These are phyloP conservation scores for Nothopassalora personata DNA, from an alignment of 2,329 filamentous ascomycete genomes.

Conservation along the genomic window DNA sequence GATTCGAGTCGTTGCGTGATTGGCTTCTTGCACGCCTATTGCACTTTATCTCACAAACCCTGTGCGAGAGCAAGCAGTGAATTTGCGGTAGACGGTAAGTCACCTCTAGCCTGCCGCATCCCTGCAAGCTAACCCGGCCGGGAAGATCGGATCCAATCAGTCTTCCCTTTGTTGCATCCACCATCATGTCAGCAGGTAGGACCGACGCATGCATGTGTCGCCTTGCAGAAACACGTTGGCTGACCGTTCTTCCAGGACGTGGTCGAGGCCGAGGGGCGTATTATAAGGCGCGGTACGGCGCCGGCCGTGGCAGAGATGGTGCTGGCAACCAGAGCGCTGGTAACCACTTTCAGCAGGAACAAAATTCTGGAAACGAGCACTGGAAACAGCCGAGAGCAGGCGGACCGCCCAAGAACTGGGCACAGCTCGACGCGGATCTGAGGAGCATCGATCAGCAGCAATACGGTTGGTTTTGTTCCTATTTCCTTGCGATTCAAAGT, in stretches of 20 bases:
- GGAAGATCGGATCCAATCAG: background rate
- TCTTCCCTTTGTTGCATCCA: background rate
- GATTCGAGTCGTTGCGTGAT: background rate
- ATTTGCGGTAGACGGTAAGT: background rate
- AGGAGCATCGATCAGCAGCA: conserved; percentile 27
- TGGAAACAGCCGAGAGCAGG: conserved; percentile 2
- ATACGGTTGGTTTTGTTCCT: conserved; percentile 24
- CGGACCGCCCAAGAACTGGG: conserved; percentile 16
- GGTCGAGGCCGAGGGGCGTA: conserved; percentile 27
- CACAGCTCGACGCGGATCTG: conserved; percentile 21
- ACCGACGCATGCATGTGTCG: background rate
- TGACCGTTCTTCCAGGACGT: conserved; percentile 2
- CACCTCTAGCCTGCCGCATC: background rate
- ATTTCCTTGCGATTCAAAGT: background rate
- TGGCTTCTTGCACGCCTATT: background rate
- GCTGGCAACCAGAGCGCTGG: conserved; percentile 5
- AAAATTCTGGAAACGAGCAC: background rate
- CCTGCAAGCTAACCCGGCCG: background rate
- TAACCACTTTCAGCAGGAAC: conserved; percentile 4
- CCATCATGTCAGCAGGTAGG: conserved; percentile 1
- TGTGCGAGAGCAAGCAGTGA: background rate
- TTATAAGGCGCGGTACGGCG: conserved; percentile 27
- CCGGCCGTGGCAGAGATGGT: conserved; percentile 15
- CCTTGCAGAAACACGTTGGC: background rate
- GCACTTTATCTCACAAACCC: background rate